A percentile compares a stretch with the other conserved stretches of the same genome.
phyloP scores from a whole-genome alignment of 345 rosid species.

The Corchorus capsularis region DNA sequence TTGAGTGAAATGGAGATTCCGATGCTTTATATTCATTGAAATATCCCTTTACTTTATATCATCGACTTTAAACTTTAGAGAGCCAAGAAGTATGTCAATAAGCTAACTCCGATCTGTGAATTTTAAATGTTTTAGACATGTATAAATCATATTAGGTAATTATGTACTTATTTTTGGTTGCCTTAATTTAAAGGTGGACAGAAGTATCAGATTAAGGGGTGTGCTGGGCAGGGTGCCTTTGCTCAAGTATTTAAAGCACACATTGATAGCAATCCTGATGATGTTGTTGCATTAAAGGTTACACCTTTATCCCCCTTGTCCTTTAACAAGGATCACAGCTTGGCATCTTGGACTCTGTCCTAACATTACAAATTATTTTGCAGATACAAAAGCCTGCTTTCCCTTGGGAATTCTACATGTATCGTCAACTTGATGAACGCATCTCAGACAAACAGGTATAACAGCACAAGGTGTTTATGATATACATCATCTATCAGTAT shows the following conservation, averaged over 20 bases:
- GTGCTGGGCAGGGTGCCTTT: constrained; percentile 94
- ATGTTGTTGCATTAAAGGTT: constrained; percentile 85
- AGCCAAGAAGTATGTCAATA: background rate
- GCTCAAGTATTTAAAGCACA: constrained; percentile 85
- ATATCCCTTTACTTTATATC: background rate
- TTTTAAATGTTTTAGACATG: background rate
- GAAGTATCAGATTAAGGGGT: constrained; percentile 96
- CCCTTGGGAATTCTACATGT: constrained; percentile 97
- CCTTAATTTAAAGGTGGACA: constrained; percentile 56
- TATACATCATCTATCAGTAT: constrained; percentile 20
- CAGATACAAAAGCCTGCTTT: constrained; percentile 95
- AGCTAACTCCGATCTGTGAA: background rate
- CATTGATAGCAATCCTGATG: constrained; percentile 69
- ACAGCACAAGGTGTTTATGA: constrained; percentile 4
- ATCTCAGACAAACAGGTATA: constrained; percentile 65
- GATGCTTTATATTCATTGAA: background rate
- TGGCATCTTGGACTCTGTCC: constrained; percentile 8
- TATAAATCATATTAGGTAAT: background rate
- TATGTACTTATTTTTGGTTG: background rate
- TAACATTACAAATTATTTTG: constrained; percentile 21
- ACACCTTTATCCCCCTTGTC: background rate
- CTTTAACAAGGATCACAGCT: background rate
- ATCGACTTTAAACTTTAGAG: background rate
- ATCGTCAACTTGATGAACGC: constrained; percentile 86
- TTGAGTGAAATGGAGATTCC: background rate